Percentiles rank a stretch among this genome's conserved stretches.
Conservation (phyloP, 2,329 filamentous ascomycete genomes). For the Aspergillus neoniger region DNA sequence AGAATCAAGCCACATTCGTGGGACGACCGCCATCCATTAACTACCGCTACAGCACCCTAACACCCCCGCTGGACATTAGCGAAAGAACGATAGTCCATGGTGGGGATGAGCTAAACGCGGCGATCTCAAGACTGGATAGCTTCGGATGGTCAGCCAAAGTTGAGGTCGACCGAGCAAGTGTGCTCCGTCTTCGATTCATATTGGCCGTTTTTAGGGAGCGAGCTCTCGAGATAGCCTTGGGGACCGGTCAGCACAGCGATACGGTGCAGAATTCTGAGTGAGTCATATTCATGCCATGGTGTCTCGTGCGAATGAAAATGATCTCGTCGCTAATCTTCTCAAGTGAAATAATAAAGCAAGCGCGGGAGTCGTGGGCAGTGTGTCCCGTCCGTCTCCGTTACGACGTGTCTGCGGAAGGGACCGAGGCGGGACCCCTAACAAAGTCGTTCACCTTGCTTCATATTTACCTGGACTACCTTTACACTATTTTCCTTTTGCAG, state of each 20-base stretch:
- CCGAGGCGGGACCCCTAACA: conserved; percentile 15
- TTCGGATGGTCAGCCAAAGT: conserved; percentile 31
- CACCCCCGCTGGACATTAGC: conserved; percentile 37
- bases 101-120: conserved; percentile 25
- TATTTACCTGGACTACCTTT: conserved; percentile 38
- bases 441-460: conserved; percentile 27
- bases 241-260: conserved; percentile 25
- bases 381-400: conserved; percentile 31
- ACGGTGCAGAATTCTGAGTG: conserved; percentile 31
- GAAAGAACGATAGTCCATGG: conserved; percentile 31
- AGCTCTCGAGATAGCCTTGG: conserved; percentile 35
- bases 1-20: conserved; percentile 53
- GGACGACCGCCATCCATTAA: conserved; percentile 52
- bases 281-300: background rate
- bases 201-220: conserved; percentile 32
- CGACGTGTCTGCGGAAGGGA: conserved; percentile 17
- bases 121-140: conserved; percentile 29
- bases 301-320: background rate
- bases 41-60: conserved; percentile 46
- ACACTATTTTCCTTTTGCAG: conserved; percentile 39
- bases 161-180: conserved; percentile 22
- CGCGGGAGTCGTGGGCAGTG: conserved; percentile 28
- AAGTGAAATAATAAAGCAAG: conserved; percentile 30
- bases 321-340: background rate
- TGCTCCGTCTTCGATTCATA: conserved; percentile 29